Conservation (phyloP, 257 asterid species). For the Penstemon barbatus region DNA sequence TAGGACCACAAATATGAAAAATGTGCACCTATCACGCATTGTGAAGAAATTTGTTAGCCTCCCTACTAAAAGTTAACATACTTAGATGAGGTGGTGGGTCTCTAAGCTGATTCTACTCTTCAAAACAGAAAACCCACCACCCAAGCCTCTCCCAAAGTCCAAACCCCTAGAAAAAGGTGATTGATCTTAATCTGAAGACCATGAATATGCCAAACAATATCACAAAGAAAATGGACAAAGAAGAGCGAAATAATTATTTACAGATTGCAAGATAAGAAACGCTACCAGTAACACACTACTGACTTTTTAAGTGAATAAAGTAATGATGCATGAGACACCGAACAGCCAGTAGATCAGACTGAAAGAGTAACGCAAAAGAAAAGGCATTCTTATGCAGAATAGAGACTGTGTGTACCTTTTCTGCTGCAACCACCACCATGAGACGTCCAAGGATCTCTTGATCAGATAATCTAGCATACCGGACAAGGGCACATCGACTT, state of each 20-base stretch:
- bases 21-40: neutral
- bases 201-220: neutral
- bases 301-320: neutral
- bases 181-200: neutral
- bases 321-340: slow-evolving; percentile 1
- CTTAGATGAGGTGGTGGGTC: neutral
- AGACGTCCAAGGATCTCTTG: slow-evolving; percentile 98
- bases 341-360: neutral
- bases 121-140: neutral
- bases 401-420: slow-evolving; percentile 50
- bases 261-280: neutral
- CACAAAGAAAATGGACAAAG: too few species aligned
- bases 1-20: neutral
- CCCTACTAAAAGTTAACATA: neutral
- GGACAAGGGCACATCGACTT: slow-evolving; percentile 96
- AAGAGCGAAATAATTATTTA: neutral
- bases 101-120: neutral
- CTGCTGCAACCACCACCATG: slow-evolving; percentile 89
- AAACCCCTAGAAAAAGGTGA: too few species aligned
- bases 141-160: too few species aligned
- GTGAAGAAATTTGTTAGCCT: neutral
- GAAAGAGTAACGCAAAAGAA: slow-evolving; percentile 1
- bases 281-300: neutral
- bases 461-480: slow-evolving; percentile 86
- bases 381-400: neutral